Evolutionary conservation across 768 basidiomycete genomes (phyloP), one percentile per base, ranked within the genome.

Genomic region (Dioszegia hungarica): DNA sequence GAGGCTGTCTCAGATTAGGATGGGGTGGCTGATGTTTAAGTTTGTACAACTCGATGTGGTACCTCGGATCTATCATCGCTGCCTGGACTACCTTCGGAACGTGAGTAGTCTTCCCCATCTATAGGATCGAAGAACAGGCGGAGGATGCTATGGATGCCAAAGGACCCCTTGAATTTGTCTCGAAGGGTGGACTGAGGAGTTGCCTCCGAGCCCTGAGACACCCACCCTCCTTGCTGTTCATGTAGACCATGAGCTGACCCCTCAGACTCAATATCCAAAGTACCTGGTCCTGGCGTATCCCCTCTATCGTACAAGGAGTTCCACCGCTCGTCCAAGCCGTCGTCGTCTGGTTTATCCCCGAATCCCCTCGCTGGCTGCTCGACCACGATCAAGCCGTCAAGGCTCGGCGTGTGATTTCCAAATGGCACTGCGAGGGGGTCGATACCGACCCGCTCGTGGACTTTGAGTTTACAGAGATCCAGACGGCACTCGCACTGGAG

Each of bases 31-130:
- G n/a, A n/a, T n/a, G n/a, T n/a, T n/a, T n/a, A n/a, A n/a, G 47
- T 4, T 41, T 61, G n/a, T 66, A 66, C 60, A 88, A 88, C 74
- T 80, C 85, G 0, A 81, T 80, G 48, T 88, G 87, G 87, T 88
- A 88, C 70, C 63, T 85, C 31, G 87, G 87, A 9, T 84, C 84
- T 58, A 84, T 87, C 57, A 45, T 66, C 19, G 69, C 72, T 11
- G 67, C 69, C 2, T 73, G 72, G 72, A 44, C 62, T 15, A 88
- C 87, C 1, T 92, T 84, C 71, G 89, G 88, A 27, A 86, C 89
- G 17, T 85, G 41, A 53, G 54, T 56, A 19, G 74, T 54, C 29
- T 24, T 36, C 8, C 47, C 28, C 45, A 10, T 47, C 47, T n/a
- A n/a, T n/a, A n/a, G n/a, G n/a, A n/a, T n/a, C n/a, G n/a, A n/a